A percentile compares a stretch with the other conserved stretches of the same genome.
Conservation (phyloP, 2,329 filamentous ascomycete genomes). For the Aspergillus latus region DNA sequence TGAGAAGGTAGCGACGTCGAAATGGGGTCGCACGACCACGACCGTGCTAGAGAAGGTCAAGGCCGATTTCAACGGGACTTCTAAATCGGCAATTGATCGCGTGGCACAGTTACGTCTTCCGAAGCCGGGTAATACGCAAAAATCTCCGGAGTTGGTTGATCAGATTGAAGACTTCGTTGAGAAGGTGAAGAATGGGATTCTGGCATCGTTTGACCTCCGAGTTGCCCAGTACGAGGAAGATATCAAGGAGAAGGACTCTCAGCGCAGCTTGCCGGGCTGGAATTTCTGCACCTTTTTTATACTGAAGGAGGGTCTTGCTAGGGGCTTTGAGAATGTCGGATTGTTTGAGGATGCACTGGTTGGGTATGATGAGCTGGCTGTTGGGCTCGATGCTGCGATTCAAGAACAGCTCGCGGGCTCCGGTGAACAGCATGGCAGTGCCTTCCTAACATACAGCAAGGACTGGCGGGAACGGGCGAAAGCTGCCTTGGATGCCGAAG, state of each 20-base stretch:
- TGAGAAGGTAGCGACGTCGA: constrained; percentile 67
- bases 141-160: constrained; percentile 75
- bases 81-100: constrained; percentile 71
- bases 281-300: constrained; percentile 99
- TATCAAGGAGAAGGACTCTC: constrained; percentile 88
- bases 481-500: constrained; percentile 48
- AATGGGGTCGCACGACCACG: constrained; percentile 76
- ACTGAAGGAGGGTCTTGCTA: constrained; percentile 88
- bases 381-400: constrained; percentile 80
- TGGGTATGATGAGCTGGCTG: constrained; percentile 89
- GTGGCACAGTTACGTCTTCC: constrained; percentile 80
- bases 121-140: constrained; percentile 52
- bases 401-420: constrained; percentile 67
- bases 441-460: constrained; percentile 70
- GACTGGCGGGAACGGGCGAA: constrained; percentile 66
- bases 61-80: constrained; percentile 80
- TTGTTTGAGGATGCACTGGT: constrained; percentile 92
- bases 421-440: constrained; percentile 67
- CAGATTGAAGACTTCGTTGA: constrained; percentile 81
- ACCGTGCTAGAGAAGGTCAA: constrained; percentile 87
- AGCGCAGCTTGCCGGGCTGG: constrained; percentile 87
- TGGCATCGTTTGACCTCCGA: constrained; percentile 84
- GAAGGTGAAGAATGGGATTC: constrained; percentile 83
- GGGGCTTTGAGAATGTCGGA: constrained; percentile 94
- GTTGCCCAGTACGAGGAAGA: constrained; percentile 97